Evolutionary conservation across 257 asterid genomes (phyloP).

Genomic region (Asclepias syriaca): DNA sequence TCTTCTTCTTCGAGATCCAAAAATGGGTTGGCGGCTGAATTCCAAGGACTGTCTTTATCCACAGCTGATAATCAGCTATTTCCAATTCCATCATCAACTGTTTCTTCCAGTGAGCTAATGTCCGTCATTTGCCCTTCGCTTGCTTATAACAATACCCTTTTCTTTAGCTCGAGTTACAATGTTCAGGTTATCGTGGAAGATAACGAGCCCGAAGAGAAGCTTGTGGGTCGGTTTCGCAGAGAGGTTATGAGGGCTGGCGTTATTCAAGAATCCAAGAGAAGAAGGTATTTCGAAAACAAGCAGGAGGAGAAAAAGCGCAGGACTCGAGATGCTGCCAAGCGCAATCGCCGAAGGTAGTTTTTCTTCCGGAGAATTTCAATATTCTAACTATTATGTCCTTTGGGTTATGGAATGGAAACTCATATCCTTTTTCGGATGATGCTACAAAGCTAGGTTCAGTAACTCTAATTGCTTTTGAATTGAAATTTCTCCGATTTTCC

Average conservation of each 20-base stretch:
- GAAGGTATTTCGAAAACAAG: constrained; percentile 65
- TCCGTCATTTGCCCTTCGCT: constrained; percentile 68
- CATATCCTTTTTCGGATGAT: not conserved
- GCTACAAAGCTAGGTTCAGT: not conserved
- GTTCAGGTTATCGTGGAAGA: constrained; percentile 82
- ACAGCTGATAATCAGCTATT: constrained; percentile 27
- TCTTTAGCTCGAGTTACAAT: constrained; percentile 63
- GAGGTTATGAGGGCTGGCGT: constrained; percentile 92
- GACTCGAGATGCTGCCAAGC: constrained; percentile 80
- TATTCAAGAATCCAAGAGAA: constrained; percentile 78
- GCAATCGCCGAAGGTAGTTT: constrained; percentile 73
- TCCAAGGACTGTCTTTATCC: constrained; percentile 22
- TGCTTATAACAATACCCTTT: constrained; percentile 56
- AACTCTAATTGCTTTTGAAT: not conserved
- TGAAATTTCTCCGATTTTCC: not conserved
- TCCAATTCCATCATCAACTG: constrained; percentile 1
- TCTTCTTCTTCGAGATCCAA: constrained; percentile 14
- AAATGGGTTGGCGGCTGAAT: constrained; percentile 18
- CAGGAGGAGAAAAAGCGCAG: constrained; percentile 83
- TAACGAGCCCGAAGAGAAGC: constrained; percentile 80
- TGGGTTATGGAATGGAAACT: not conserved
- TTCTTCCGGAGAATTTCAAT: not conserved
- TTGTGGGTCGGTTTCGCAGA: constrained; percentile 71
- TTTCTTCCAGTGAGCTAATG: constrained; percentile 33
- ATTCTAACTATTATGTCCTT: not conserved